Evolutionary conservation across 2,329 filamentous ascomycete genomes (phyloP).

Genomic region (Fusarium sublunatum): DNA sequence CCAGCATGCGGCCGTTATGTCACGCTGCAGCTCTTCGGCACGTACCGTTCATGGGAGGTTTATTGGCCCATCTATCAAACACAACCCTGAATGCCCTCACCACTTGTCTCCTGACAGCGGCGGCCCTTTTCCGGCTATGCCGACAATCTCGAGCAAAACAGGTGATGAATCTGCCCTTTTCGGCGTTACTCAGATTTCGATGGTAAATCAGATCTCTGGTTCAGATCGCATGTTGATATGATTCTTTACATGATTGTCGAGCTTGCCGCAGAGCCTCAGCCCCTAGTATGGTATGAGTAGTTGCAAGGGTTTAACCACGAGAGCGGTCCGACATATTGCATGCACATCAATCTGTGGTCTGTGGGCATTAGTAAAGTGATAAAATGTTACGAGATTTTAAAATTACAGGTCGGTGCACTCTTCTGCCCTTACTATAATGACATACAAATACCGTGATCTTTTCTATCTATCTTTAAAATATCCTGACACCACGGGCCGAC

Average conservation of each 20-base stretch:
- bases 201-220: conserved; percentile 19
- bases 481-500: conserved; percentile 30
- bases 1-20: conserved; percentile 12
- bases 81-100: conserved; percentile 26
- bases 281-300: neutral
- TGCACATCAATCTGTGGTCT: too few relatives aligned
- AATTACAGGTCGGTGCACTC: neutral
- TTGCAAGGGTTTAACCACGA: neutral
- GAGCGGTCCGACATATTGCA: neutral
- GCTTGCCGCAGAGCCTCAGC: conserved; percentile 28
- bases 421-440: conserved; percentile 6
- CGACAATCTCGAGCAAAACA: conserved; percentile 12
- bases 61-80: conserved; percentile 22
- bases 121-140: conserved; percentile 27
- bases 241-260: conserved; percentile 1
- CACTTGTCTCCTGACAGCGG: conserved; percentile 31
- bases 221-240: conserved; percentile 31
- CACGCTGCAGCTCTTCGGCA: conserved; percentile 20
- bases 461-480: conserved; percentile 19
- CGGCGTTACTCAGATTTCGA: conserved; percentile 22
- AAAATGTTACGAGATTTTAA: neutral
- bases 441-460: conserved; percentile 25
- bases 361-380: too few relatives aligned
- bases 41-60: conserved; percentile 6
- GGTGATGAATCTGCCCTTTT: conserved; percentile 26